Evolutionary conservation across 2,329 filamentous ascomycete genomes (phyloP), one percentile per base, ranked within the genome.

Genomic region (Alternaria tenuissima): DNA sequence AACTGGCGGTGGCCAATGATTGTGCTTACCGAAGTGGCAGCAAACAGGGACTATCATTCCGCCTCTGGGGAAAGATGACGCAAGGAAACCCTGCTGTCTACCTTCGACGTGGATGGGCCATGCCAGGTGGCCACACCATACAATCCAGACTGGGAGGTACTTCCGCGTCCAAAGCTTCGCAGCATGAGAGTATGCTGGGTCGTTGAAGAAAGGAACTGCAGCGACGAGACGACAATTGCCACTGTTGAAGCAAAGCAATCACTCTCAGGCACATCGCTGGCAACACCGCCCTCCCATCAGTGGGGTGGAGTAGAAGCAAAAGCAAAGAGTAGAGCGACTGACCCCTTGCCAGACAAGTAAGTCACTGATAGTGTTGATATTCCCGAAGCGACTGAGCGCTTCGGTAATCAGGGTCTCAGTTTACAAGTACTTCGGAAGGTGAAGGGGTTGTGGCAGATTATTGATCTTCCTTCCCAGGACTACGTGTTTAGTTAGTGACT

Each of bases 271-370:
- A 24, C 24, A 24, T 24, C 24, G 24, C 24, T 7, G 24, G 24
- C 24, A 2, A 7, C 24, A 5, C 6, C 24, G 24, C 6, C 0
- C 24, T 7, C 24, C 6, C 2, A 24, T 5, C 24, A 24, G 7
- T 1, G 1, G 24, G 6, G 6, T 2, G 24, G 24, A 24, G 0
- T 24, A 24, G 11, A 8, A n/a, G 38, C 8, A n/a, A 41, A 41
- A n/a, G 36, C 7, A n/a, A 39, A 20, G 18, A n/a, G 11, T 9
- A 22, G 38, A 41, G 38, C 38, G 11, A 5, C n/a, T 11, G 38
- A 3, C 5, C 4, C 18, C 0, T 41, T 8, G 16, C n/a, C 7
- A 2, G 18, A 41, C 2, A 18, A 22, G 11, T 0, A n/a, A 9
- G 5, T 3, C 18, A 20, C 8, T 18, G 38, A 41, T 7, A 8